Base-by-base conservation (phyloP, 2,329 filamentous ascomycete genomes). In the Bretziella fagacearum region DNA sequence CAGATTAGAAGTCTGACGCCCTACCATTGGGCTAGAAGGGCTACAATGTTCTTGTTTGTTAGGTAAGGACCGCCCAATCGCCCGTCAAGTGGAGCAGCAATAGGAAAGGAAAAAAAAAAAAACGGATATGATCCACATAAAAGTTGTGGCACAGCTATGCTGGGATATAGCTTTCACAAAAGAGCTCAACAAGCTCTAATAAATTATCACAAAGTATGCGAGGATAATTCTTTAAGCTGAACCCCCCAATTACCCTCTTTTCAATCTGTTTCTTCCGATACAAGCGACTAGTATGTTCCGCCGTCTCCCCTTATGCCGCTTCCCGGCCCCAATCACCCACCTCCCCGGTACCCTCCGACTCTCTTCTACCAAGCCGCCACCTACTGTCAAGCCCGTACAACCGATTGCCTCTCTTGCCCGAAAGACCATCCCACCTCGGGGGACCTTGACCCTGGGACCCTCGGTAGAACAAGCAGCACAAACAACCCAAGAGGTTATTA, bases 1-100 rank as follows among this genome's bases (percentile, higher is more conserved):
- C 48, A 50, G 48, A 50, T 50, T 50, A 50, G 48, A 50, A 50
- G 48, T 50, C 48, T 50, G 48, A 50, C 48, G 48, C 48, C 37
- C 48, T 50, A 50, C 48, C 48, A 50, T 50, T 50, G 48, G 23
- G 48, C 48, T 50, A 50, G 48, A 45, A 45, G 48, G 46, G 48
- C 48, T 15, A n/a, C 15, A 29, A 35, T 32, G 22, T 26, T 20
- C 36, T 37, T 33, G n/a, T n/a, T n/a, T n/a, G n/a, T n/a, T n/a
- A n/a, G n/a, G n/a, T n/a, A n/a, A n/a, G n/a, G n/a, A n/a, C n/a
- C n/a, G n/a, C n/a, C n/a, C n/a, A n/a, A n/a, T n/a, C n/a, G n/a
- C n/a, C n/a, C n/a, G n/a, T n/a, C n/a, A n/a, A n/a, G n/a, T n/a
- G n/a, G n/a, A n/a, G n/a, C n/a, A n/a, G n/a, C n/a, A n/a, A n/a